Base-by-base conservation (phyloP, 352 stramenopile species). In the Phytopythium litorale region DNA sequence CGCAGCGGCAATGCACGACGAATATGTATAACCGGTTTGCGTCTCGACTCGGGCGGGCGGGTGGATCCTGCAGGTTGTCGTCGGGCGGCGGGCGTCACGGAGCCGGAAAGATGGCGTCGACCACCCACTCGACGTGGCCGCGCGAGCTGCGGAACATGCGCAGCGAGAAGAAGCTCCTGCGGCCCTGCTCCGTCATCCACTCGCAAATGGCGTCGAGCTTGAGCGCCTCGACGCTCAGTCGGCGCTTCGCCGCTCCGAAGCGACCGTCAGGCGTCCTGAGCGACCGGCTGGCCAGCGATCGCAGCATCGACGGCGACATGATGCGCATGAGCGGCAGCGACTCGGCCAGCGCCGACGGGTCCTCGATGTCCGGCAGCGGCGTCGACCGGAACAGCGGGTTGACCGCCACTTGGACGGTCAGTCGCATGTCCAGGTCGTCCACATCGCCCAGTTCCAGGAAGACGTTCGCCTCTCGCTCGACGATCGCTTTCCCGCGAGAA, bases 111-210 rank as follows among this genome's bases (percentile, higher is more conserved):
- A 79, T 73, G 1, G 72, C 69, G 28, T 79, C 69, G 23, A 73
- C 62, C 53, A 68, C 53, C 72, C 72, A 79, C 4, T 40, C 68
- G 18, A 76, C 63, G 19, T 63, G 21, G 15, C 58, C 64, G 0
- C 33, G 49, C 30, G 58, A 67, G 50, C 71, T 55, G 23, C 60
- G 63, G 54, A 69, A 73, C 30, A 79, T 48, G 32, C 70, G 69
- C 48, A 77, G 52, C 35, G 72, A 79, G 51, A 79, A 79, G 37
- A 79, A 75, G 21, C 43, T 67, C 32, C 69, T 51, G 28, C 48
- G 35, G 9, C 62, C 54, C 1, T 52, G 58, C 25, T 16, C 59
- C 16, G 40, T 7, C 15, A 79, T 50, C 53, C 63, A 73, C 3
- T 68, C 45, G 56, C 67, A n/a, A 25, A 77, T 64, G 12, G 68